phyloP scores from a whole-genome alignment of 2,329 filamentous ascomycete species.

The Amesomyces nigricolor region DNA sequence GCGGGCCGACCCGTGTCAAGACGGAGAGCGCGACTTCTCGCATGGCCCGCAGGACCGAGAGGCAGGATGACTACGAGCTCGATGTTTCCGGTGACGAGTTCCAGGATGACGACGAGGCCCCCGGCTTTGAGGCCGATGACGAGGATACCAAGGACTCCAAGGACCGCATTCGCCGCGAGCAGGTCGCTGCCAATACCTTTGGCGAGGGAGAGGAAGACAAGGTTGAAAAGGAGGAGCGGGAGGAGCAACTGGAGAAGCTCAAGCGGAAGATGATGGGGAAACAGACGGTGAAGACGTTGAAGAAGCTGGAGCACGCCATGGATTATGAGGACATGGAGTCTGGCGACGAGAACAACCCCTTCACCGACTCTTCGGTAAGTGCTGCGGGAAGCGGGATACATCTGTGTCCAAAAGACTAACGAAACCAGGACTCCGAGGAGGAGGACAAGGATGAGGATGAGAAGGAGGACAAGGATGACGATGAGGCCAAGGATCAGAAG shows the following conservation, averaged over 20 bases:
- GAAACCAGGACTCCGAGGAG: constrained; percentile 47
- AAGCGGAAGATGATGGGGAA: constrained; percentile 68
- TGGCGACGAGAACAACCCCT: constrained; percentile 34
- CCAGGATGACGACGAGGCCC: constrained; percentile 80
- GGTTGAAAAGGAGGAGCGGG: constrained; percentile 69
- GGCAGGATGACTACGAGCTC: constrained; percentile 64
- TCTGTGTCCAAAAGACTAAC: constrained; percentile 1
- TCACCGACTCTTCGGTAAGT: constrained; percentile 33
- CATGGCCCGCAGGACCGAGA: constrained; percentile 56
- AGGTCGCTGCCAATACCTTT: constrained; percentile 83
- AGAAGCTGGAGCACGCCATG: constrained; percentile 78
- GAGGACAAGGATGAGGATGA: constrained; percentile 57
- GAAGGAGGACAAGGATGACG: constrained; percentile 55
- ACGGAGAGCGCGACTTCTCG: constrained; percentile 61
- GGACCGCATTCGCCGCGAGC: constrained; percentile 69
- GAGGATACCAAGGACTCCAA: constrained; percentile 71
- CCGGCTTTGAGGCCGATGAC: constrained; percentile 71
- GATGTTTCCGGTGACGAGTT: constrained; percentile 69
- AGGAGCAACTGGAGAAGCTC: constrained; percentile 59
- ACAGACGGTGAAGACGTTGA: constrained; percentile 70
- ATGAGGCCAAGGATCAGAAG: constrained; percentile 52
- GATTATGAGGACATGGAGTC: constrained; percentile 74
- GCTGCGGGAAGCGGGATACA: neutral
- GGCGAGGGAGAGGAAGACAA: constrained; percentile 62
- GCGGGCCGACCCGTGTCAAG: constrained; percentile 56